Percentiles rank a stretch among this genome's conserved stretches.
phyloP scores from a whole-genome alignment of 2,329 filamentous ascomycete genomes.

The Colletotrichum tabaci region DNA sequence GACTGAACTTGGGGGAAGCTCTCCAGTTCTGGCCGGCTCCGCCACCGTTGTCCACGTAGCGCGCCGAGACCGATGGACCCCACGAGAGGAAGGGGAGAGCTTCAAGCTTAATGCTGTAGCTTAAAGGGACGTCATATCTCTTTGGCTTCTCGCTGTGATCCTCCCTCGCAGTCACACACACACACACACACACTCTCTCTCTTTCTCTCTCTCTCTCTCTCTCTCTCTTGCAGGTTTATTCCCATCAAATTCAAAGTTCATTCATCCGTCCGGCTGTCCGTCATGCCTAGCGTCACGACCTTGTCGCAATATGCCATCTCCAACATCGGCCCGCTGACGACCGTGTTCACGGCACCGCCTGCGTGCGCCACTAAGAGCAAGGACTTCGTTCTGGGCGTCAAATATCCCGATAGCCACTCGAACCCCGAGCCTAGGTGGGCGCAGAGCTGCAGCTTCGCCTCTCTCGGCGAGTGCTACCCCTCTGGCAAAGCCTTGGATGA shows the following conservation, averaged over 20 bases:
- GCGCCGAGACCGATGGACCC: too few species aligned
- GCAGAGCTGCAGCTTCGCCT: conserved; percentile 21
- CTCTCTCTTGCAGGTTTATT: too few species aligned
- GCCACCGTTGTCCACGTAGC: background rate
- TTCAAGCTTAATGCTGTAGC: background rate
- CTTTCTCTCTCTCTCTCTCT: background rate
- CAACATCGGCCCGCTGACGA: conserved; percentile 44
- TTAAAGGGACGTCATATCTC: background rate
- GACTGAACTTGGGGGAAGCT: background rate
- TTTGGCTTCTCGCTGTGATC: too few species aligned
- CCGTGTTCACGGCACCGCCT: conserved; percentile 40
- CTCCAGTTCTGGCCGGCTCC: background rate
- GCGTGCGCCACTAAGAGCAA: conserved; percentile 31
- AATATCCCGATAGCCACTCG: too few species aligned
- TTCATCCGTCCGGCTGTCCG: background rate
- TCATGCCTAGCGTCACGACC: conserved; percentile 23
- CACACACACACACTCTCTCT: too few species aligned
- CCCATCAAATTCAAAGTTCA: background rate
- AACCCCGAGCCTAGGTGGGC: too few species aligned
- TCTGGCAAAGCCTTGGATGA: conserved; percentile 42
- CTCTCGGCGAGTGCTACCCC: conserved; percentile 45
- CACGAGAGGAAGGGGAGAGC: too few species aligned
- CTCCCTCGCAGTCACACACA: too few species aligned
- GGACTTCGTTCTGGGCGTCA: too few species aligned
- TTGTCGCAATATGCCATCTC: background rate